Evolutionary conservation across 805 yeast genomes (phyloP).

Genomic region (Candida tallmaniae): DNA sequence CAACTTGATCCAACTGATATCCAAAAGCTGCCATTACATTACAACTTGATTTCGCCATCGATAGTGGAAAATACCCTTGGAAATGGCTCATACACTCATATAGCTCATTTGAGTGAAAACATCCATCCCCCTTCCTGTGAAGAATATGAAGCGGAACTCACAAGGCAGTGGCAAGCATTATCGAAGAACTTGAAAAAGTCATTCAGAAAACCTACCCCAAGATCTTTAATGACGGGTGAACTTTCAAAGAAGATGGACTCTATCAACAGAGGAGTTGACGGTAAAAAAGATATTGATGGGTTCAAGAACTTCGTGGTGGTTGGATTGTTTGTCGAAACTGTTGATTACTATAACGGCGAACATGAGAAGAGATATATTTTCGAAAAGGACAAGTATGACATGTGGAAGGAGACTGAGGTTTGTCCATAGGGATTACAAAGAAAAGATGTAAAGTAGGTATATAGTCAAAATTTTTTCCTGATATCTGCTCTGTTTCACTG

Average conservation of each 20-base stretch:
- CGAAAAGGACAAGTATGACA: constrained; percentile 50
- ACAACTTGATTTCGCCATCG: constrained; percentile 23
- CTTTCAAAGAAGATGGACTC: constrained; percentile 60
- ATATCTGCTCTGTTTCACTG: no score
- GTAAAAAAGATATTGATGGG: constrained; percentile 59
- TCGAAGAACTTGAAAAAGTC: constrained; percentile 58
- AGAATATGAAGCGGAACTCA: constrained; percentile 67
- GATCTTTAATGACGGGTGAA: constrained; percentile 51
- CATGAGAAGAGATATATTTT: constrained; percentile 52
- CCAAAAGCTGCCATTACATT: constrained; percentile 16
- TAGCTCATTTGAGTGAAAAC: constrained; percentile 23
- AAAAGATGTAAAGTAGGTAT: no score
- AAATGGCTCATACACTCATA: constrained; percentile 24
- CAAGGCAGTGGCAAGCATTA: constrained; percentile 57
- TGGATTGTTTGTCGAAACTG: constrained; percentile 63
- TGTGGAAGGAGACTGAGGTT: constrained; percentile 74
- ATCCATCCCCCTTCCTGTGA: constrained; percentile 45
- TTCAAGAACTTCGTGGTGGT: constrained; percentile 65
- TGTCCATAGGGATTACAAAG: constrained; percentile 51
- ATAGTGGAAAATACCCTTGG: constrained; percentile 2
- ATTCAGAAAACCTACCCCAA: constrained; percentile 73
- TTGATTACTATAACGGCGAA: constrained; percentile 62
- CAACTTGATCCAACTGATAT: neutral
- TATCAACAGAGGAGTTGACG: constrained; percentile 79
- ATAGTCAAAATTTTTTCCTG: no score